Percentiles rank a stretch among this genome's conserved stretches.
Conservation (phyloP, 1,284 basidiomycete genomes). For the Vanrija humicola region DNA sequence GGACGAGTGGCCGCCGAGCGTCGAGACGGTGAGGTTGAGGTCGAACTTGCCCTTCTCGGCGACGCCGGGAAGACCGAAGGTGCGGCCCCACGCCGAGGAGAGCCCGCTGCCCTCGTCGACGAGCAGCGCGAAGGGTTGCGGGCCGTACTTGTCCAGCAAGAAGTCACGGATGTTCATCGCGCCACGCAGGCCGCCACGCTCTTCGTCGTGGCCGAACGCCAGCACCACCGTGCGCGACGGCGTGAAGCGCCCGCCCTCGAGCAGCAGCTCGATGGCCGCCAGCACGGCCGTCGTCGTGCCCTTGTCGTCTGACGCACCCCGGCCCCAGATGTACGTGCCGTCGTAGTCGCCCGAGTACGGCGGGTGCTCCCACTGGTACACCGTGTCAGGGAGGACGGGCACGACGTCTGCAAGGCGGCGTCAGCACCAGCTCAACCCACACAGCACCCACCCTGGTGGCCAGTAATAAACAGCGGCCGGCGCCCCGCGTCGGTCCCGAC, state of each 20-base stretch:
- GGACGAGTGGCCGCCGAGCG: slow-evolving; percentile 26
- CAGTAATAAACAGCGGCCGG: not conserved
- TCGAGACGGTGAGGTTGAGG: slow-evolving; percentile 19
- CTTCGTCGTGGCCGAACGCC: slow-evolving; percentile 27
- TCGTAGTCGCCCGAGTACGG: not conserved
- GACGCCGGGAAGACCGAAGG: slow-evolving; percentile 51
- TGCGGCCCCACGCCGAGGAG: slow-evolving; percentile 8
- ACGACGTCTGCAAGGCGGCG: slow-evolving; percentile 26
- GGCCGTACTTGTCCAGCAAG: slow-evolving; percentile 18
- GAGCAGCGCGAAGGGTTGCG: slow-evolving; percentile 19
- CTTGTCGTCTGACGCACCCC: slow-evolving; percentile 16
- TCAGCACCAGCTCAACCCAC: no score
- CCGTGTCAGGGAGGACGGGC: not conserved
- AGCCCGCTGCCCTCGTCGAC: slow-evolving; percentile 27
- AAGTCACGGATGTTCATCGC: slow-evolving; percentile 14
- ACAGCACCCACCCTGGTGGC: slow-evolving; percentile 51
- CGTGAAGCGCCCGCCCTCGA: slow-evolving; percentile 51
- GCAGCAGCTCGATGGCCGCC: slow-evolving; percentile 55
- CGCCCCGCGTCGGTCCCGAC: not conserved
- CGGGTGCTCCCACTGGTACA: not conserved
- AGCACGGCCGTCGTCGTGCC: slow-evolving; percentile 47
- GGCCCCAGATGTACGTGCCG: slow-evolving; percentile 19
- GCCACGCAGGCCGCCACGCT: slow-evolving; percentile 47
- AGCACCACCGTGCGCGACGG: slow-evolving; percentile 48
- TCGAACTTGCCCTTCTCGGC: slow-evolving; percentile 24